phyloP scores from a whole-genome alignment of 2,329 filamentous ascomycete species.

The Sporothrix humicola region DNA sequence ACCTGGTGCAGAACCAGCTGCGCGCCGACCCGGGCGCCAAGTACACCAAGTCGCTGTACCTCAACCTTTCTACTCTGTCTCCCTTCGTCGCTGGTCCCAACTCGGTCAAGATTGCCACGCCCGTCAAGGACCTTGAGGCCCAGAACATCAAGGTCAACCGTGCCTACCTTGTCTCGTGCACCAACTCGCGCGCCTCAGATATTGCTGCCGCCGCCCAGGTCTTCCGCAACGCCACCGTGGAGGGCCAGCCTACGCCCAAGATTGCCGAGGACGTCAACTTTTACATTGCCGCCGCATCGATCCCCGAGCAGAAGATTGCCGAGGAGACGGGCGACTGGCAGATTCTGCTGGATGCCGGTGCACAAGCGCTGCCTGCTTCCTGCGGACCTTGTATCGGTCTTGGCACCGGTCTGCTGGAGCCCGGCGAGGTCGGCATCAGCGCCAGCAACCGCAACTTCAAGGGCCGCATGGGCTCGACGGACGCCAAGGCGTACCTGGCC shows the following conservation, averaged over 20 bases:
- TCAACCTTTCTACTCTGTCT: conserved; percentile 83
- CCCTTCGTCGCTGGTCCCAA: conserved; percentile 89
- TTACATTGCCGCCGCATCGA: conserved; percentile 87
- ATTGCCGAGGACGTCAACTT: conserved; percentile 78
- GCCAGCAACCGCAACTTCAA: conserved; percentile 90
- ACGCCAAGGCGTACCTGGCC: conserved; percentile 83
- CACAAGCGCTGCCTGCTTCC: conserved; percentile 69
- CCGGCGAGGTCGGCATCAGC: conserved; percentile 84
- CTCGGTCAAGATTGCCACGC: conserved; percentile 85
- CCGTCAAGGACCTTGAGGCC: conserved; percentile 72
- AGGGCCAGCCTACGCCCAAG: conserved; percentile 70
- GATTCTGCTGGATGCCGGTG: conserved; percentile 78
- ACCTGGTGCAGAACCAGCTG: conserved; percentile 70
- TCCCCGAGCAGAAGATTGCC: conserved; percentile 74
- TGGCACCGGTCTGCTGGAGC: conserved; percentile 72
- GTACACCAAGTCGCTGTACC: conserved; percentile 82
- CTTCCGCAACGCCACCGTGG: conserved; percentile 76
- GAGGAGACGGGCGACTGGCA: conserved; percentile 89
- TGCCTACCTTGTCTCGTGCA: conserved; percentile 89
- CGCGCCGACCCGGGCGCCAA: conserved; percentile 75
- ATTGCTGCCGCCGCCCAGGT: conserved; percentile 81
- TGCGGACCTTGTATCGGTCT: conserved; percentile 90
- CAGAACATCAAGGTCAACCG: conserved; percentile 80
- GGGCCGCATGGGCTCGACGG: conserved; percentile 81
- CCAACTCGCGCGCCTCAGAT: conserved; percentile 82